Base-by-base conservation (phyloP, 169 alveolate species). In the Eimeria acervulina region DNA sequence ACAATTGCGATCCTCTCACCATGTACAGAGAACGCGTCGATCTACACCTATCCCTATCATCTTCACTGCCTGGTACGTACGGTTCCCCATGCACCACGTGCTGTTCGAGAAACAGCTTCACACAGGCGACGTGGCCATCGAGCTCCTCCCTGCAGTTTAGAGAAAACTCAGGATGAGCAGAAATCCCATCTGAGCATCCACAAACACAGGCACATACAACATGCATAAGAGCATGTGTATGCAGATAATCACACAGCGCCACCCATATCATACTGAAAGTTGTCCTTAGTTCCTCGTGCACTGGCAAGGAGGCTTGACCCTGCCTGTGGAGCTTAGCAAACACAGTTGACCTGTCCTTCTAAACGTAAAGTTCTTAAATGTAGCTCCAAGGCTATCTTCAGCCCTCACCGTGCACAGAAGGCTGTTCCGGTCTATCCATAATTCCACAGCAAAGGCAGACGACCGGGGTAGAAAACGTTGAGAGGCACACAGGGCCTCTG, bases 141-240 rank as follows among this genome's bases (percentile, higher is more conserved):
- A 95, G 91, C 61, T 95, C 96, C 36, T 95, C 96, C 90, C 95
- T 59, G 90, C 96, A 95, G 88, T 95, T 95, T 38, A 10, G 21
- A 63, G 90, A 63, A 90, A 95, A 95, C 31, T 38, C 61, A 33
- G 89, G 88, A 13, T 70, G 74, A 52, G 28, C 21, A 23, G 59
- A 28, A 51, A 1, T 40, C 23, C 33, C 66, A 66, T 38, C 84
- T 47, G 33, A 61, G 26, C 66, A 55, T 55, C 66, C 66, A 55
- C 5, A 7, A 7, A 17, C n/a, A 55, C 66, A 55, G 5, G 15
- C 66, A 55, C 13, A 17, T 2, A 55, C 13, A 7, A 55, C 66
- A 55, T 26, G 66, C 15, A 55, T 17, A 55, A 12, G 13, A 4
- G 26, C 42, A 10, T 36, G 81, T 26, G 40, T 40, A 70, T 10